Conservation (phyloP, 441 rosid species). For the Dalechampia spathulata region DNA sequence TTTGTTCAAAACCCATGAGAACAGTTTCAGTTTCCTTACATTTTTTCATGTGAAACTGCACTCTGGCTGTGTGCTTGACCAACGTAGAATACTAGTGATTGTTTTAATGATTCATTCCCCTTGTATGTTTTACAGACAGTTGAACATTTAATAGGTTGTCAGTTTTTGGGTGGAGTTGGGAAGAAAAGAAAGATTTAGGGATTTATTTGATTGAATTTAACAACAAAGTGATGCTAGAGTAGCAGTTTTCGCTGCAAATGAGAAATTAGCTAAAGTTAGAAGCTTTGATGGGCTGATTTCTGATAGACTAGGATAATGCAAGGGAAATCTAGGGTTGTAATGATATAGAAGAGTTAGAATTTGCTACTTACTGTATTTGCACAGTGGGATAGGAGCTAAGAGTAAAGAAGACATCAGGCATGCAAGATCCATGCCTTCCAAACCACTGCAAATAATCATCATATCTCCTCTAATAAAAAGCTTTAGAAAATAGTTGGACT, state of each 20-base stretch:
- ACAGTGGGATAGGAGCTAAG: not conserved
- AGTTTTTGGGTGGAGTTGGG: not conserved
- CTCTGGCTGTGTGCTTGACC: too few relatives aligned
- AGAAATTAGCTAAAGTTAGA: not conserved
- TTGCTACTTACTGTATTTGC: not conserved
- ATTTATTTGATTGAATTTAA: not conserved
- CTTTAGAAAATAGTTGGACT: not conserved
- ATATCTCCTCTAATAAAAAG: not conserved
- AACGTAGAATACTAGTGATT: too few relatives aligned
- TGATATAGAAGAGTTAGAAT: not conserved
- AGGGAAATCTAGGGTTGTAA: not conserved
- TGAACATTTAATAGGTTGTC: not conserved
- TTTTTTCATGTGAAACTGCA: too few relatives aligned
- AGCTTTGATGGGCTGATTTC: not conserved
- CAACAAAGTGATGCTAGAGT: not conserved
- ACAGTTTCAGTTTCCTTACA: slow-evolving; percentile 3
- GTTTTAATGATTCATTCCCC: too few relatives aligned
- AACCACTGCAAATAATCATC: not conserved
- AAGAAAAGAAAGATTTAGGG: not conserved
- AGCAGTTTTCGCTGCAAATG: not conserved
- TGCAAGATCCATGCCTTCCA: not conserved
- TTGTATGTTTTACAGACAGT: not conserved
- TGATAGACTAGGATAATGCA: not conserved
- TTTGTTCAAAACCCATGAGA: slow-evolving; percentile 17
- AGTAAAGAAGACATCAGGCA: not conserved